Evolutionary conservation across 805 yeast species (phyloP).

Genomic region (Teunomyces gatunensis): DNA sequence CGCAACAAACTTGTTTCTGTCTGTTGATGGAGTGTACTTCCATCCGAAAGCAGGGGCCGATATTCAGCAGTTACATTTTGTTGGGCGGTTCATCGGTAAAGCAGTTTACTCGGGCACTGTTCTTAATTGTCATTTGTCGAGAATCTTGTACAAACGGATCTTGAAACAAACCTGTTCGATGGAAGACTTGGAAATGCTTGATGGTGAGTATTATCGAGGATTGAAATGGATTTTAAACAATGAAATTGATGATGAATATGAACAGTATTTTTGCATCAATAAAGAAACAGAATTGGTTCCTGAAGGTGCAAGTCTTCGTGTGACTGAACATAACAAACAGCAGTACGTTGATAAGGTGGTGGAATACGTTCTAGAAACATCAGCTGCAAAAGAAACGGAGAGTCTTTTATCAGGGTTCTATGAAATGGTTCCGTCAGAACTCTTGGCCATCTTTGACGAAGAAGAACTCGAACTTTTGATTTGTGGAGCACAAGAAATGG

Average conservation of each 20-base stretch:
- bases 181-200: slow-evolving; percentile 92
- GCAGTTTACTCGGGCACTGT: slow-evolving; percentile 85
- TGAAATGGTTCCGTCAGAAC: slow-evolving; percentile 71
- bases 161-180: slow-evolving; percentile 76
- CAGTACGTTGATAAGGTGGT: slow-evolving; percentile 86
- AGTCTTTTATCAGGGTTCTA: slow-evolving; percentile 83
- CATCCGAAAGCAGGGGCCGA: too few relatives aligned
- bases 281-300: slow-evolving; percentile 79
- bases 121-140: slow-evolving; percentile 90
- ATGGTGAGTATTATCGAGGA: slow-evolving; percentile 87
- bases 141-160: slow-evolving; percentile 89
- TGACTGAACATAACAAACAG: slow-evolving; percentile 85
- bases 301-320: slow-evolving; percentile 77
- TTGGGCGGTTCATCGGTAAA: slow-evolving; percentile 91
- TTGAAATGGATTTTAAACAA: slow-evolving; percentile 94
- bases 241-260: slow-evolving; percentile 92
- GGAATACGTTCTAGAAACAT: slow-evolving; percentile 76
- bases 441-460: too few relatives aligned
- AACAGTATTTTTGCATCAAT: slow-evolving; percentile 90
- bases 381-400: slow-evolving; percentile 84
- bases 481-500: too few relatives aligned
- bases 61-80: slow-evolving; percentile 67
- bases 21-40: too few relatives aligned
- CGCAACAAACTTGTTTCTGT: slow-evolving; percentile 41
- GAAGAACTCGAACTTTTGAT: too few relatives aligned